Percentiles rank a stretch among this genome's conserved stretches.
Evolutionary conservation across 2,329 filamentous ascomycete species (phyloP).

Genomic region (Fusarium tupiense): DNA sequence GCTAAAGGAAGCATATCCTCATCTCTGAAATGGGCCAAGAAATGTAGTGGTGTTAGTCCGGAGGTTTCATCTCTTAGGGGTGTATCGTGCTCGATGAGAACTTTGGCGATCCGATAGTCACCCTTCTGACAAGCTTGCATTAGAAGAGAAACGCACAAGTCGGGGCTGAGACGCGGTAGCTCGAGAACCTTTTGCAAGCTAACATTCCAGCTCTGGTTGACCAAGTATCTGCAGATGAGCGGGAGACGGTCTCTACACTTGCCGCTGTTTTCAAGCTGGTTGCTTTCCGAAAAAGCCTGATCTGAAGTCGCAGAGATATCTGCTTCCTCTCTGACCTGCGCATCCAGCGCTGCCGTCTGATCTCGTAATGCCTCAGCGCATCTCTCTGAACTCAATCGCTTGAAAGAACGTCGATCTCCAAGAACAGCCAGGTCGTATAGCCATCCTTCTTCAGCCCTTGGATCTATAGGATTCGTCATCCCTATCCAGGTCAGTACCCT

Average conservation of each 20-base stretch:
- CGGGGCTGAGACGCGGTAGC: accelerated
- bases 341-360: accelerated
- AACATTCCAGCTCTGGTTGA: background rate
- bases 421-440: background rate
- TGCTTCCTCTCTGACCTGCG: accelerated
- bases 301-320: background rate
- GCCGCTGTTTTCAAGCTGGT: background rate
- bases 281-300: background rate
- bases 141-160: background rate
- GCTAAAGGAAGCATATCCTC: background rate
- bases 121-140: background rate
- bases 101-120: background rate
- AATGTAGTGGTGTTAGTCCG: background rate
- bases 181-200: background rate
- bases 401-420: background rate
- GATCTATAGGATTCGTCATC: background rate
- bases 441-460: background rate
- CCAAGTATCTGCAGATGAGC: background rate
- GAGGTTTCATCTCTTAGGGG: background rate
- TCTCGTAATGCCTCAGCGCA: background rate
- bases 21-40: background rate
- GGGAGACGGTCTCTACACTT: accelerated
- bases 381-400: background rate
- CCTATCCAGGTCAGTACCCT: background rate
- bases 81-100: background rate